Base-by-base conservation (phyloP, 2,329 filamentous ascomycete genomes). In the Blastomyces silverae region DNA sequence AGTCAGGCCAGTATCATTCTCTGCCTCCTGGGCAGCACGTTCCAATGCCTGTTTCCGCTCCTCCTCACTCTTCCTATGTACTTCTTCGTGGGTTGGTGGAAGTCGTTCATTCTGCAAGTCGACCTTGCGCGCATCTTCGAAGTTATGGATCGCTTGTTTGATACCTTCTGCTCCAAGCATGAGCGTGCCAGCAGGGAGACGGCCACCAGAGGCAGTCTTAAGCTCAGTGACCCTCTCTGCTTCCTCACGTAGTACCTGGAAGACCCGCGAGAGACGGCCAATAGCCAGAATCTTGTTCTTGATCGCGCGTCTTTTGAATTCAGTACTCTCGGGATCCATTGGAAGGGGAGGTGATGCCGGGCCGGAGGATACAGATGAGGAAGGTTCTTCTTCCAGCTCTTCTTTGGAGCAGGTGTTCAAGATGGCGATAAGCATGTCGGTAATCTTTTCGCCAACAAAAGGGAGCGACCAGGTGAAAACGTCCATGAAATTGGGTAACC, bases 281-380 rank as follows among this genome's bases (percentile, higher is more conserved):
- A 99, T 99, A 66, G 94, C 94, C 71, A 99, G 82, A 74, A 99
- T 97, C 83, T 99, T 99, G 87, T 99, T 99, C 84, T 97, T 97
- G 85, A 99, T 96, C 3, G 92, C 92, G 57, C 92, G 88, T 73
- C 94, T 86, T 84, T 97, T 97, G 82, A 89, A 93, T 76, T 99
- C 94, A 71, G 89, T 91, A 62, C 89, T 92, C 61, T 96, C 92
- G 15, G 89, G 87, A 72, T 97, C 93, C 73, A 83, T 79, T 46
- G 81, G 79, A 57, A 88, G 77, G 1, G 92, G 87, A 46, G 93
- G 91, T 13, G 93, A 96, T 11, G 84, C 78, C 0, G 91, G 89
- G 6, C 86, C 89, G 0, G 87, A 88, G 20, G 84, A 82, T 6
- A 87, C 82, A n/a, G 88, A 87, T 15, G 88, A 87, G 1, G 89